phyloP scores from a whole-genome alignment of 495 filamentous ascomycete species.

The Neurospora sp. region DNA sequence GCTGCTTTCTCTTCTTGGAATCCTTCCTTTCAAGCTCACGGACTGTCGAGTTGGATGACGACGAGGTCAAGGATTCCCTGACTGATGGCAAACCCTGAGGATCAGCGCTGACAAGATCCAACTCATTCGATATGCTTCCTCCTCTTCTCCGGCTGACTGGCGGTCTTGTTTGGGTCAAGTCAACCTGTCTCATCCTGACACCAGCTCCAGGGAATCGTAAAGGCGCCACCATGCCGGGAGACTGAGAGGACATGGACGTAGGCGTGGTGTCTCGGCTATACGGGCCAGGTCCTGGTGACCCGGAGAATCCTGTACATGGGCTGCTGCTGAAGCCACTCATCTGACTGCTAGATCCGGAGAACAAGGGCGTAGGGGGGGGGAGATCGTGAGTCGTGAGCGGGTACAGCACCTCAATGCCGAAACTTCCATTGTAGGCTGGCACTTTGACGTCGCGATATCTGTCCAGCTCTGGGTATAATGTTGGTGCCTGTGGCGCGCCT shows the following conservation, averaged over 20 bases:
- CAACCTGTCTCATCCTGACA: constrained; percentile 47
- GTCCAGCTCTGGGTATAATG: constrained; percentile 44
- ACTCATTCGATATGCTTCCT: constrained; percentile 43
- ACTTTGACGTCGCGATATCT: constrained; percentile 36
- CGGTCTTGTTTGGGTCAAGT: constrained; percentile 52
- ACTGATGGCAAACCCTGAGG: constrained; percentile 51
- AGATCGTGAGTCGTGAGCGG: constrained; percentile 48
- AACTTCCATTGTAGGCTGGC: constrained; percentile 15
- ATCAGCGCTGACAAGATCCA: constrained; percentile 35
- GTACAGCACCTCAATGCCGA: constrained; percentile 29
- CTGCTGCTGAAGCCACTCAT: constrained; percentile 58
- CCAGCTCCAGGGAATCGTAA: constrained; percentile 43
- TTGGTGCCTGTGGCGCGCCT: constrained; percentile 22
- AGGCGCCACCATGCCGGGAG: constrained; percentile 59
- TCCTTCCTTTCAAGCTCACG: constrained; percentile 33
- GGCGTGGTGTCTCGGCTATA: constrained; percentile 91
- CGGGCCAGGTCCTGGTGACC: constrained; percentile 66
- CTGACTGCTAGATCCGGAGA: constrained; percentile 43
- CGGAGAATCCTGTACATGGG: constrained; percentile 89
- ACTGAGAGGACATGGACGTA: constrained; percentile 94
- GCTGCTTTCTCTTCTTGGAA: constrained; percentile 31
- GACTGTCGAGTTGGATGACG: constrained; percentile 48
- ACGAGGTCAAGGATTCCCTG: constrained; percentile 52
- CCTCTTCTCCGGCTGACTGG: constrained; percentile 54
- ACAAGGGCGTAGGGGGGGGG: constrained; percentile 55